A percentile compares a stretch with the other conserved stretches of the same genome.
These are phyloP conservation scores for Exophiala aquamarina DNA, from an alignment of 2,329 filamentous ascomycete species.

Conservation along the genomic window DNA sequence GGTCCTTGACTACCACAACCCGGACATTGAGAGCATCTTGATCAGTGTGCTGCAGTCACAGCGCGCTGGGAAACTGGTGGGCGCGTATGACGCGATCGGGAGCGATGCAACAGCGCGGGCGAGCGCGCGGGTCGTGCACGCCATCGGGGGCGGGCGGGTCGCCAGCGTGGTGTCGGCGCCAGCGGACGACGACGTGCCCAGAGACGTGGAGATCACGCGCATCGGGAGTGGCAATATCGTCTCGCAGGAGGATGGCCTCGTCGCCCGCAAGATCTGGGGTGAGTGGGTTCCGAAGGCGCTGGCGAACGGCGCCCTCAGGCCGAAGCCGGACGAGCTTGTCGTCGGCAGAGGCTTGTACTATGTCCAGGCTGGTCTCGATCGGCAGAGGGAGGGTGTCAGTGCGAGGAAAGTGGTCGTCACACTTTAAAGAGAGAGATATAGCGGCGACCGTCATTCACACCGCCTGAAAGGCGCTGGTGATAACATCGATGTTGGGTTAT, in stretches of 20 bases:
- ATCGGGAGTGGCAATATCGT: slow-evolving; percentile 9
- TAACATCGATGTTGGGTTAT: no score
- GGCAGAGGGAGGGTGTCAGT: slow-evolving; percentile 40
- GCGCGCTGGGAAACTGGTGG: neutral
- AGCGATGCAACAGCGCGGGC: neutral
- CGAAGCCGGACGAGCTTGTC: slow-evolving; percentile 41
- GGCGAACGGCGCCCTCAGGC: slow-evolving; percentile 34
- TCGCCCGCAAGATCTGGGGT: slow-evolving; percentile 8
- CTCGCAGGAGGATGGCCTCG: slow-evolving; percentile 7
- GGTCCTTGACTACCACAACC: slow-evolving; percentile 45
- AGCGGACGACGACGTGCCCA: slow-evolving; percentile 2
- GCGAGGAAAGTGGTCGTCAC: slow-evolving; percentile 44
- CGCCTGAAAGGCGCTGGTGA: no score
- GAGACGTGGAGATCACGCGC: slow-evolving; percentile 4
- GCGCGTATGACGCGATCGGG: slow-evolving; percentile 15
- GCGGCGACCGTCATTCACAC: no score
- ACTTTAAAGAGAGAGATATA: no score
- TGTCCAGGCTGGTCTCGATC: slow-evolving; percentile 43
- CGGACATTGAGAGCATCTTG: slow-evolving; percentile 18
- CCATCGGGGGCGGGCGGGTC: slow-evolving; percentile 6
- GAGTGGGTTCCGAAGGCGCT: slow-evolving; percentile 33
- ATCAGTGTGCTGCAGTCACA: slow-evolving; percentile 10
- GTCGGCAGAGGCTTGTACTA: slow-evolving; percentile 43
- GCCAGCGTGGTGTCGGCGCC: slow-evolving; percentile 5
- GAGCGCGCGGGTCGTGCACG: slow-evolving; percentile 5